Evolutionary conservation across 2,329 filamentous ascomycete species (phyloP).

Genomic region (Cladophialophora yegresii): DNA sequence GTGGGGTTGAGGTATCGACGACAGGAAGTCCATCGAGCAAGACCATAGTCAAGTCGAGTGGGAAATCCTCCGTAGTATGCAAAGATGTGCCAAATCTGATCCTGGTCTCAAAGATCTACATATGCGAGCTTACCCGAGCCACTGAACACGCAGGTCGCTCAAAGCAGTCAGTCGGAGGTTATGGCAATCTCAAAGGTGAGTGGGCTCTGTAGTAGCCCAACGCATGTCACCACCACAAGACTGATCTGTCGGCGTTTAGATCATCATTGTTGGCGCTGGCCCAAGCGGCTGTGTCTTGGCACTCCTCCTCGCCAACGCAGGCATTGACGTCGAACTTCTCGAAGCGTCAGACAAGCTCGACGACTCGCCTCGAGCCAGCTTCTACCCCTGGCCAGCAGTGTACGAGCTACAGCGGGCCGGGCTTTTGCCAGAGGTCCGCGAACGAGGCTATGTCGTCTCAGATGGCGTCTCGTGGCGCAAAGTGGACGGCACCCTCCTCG

Average conservation of each 20-base stretch:
- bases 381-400: conserved; percentile 61
- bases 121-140: not conserved
- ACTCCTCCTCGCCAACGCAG: conserved; percentile 39
- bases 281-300: conserved; percentile 27
- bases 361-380: conserved; percentile 62
- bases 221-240: not conserved
- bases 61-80: not conserved
- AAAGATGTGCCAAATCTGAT: not conserved
- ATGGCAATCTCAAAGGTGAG: not conserved
- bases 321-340: conserved; percentile 44
- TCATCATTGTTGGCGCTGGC: not conserved
- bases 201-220: not conserved
- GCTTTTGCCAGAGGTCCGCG: conserved; percentile 56
- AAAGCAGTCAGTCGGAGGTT: not conserved
- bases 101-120: not conserved
- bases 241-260: not conserved
- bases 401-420: conserved; percentile 62
- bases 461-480: conserved; percentile 49
- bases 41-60: not conserved
- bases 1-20: not conserved
- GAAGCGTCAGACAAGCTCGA: conserved; percentile 59
- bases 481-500: conserved; percentile 42
- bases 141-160: not conserved
- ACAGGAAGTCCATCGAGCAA: not conserved
- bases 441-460: conserved; percentile 46